Evolutionary conservation across 169 alveolate species (phyloP).

Genomic region (Plasmodium chabaudi): DNA sequence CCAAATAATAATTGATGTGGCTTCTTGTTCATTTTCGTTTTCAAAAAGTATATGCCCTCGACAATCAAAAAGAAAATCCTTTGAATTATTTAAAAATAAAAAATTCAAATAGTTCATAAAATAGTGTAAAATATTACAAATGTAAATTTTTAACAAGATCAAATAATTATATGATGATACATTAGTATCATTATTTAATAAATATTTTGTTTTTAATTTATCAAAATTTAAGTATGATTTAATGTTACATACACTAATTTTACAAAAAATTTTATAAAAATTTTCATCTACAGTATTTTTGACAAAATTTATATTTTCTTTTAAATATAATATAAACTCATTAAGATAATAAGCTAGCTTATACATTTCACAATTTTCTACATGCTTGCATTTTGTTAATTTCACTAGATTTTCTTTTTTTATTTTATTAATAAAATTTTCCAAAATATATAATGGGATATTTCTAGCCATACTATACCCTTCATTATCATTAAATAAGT

Average conservation of each 20-base stretch:
- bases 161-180: slow-evolving; percentile 3
- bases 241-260: slow-evolving; percentile 43
- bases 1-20: slow-evolving; percentile 67
- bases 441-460: slow-evolving; percentile 59
- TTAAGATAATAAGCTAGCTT: slow-evolving; percentile 69
- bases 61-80: slow-evolving; percentile 66
- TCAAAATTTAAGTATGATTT: slow-evolving; percentile 41
- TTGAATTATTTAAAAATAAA: slow-evolving; percentile 58
- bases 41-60: slow-evolving; percentile 74
- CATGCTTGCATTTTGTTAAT: slow-evolving; percentile 48
- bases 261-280: slow-evolving; percentile 4
- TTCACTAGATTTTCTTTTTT: slow-evolving; percentile 52
- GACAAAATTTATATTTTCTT: slow-evolving; percentile 33
- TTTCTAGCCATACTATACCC: slow-evolving; percentile 8
- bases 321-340: slow-evolving; percentile 71
- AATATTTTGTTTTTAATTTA: not conserved
- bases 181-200: not conserved
- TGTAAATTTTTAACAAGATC: slow-evolving; percentile 56
- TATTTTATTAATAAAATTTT: slow-evolving; percentile 56
- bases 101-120: slow-evolving; percentile 53
- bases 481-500: slow-evolving; percentile 33
- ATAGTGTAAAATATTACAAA: slow-evolving; percentile 59
- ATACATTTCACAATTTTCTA: slow-evolving; percentile 72
- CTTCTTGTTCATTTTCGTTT: slow-evolving; percentile 61
- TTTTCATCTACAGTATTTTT: slow-evolving; percentile 4